phyloP scores from a whole-genome alignment of 2,329 filamentous ascomycete species.

The Fusarium sp. region DNA sequence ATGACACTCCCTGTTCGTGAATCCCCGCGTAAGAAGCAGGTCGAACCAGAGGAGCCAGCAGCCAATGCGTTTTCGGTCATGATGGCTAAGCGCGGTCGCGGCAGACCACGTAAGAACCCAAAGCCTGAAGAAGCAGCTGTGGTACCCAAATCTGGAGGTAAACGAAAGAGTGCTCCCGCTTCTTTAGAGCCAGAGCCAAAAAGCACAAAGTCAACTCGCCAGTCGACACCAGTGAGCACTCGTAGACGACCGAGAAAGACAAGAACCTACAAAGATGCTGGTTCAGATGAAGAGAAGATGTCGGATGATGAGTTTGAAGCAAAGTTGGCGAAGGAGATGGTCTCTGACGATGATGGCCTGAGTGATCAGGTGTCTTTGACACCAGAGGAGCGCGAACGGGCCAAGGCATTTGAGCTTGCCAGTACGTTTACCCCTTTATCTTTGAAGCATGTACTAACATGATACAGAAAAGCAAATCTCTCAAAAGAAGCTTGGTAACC shows the following conservation, averaged over 20 bases:
- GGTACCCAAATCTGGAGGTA: conserved; percentile 40
- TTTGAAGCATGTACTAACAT: conserved; percentile 37
- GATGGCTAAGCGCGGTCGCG: conserved; percentile 57
- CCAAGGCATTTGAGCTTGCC: conserved; percentile 77
- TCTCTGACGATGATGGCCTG: conserved; percentile 52
- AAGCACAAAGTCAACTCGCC: conserved; percentile 77
- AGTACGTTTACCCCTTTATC: conserved; percentile 62
- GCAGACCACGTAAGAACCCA: conserved; percentile 37
- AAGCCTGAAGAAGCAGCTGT: conserved; percentile 35
- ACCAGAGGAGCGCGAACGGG: conserved; percentile 70
- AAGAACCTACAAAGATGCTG: conserved; percentile 61
- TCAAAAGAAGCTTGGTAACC: conserved; percentile 91
- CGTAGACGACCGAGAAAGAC: conserved; percentile 62
- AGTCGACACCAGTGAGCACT: conserved; percentile 74
- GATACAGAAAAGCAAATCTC: conserved; percentile 79
- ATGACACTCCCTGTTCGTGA: conserved; percentile 49
- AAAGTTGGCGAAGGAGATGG: conserved; percentile 73
- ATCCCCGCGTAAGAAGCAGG: conserved; percentile 48
- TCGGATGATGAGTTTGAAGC: conserved; percentile 88
- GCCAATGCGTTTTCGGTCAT: conserved; percentile 64
- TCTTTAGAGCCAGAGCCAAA: conserved; percentile 62
- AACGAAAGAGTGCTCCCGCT: conserved; percentile 47
- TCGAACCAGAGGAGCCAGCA: conserved; percentile 25
- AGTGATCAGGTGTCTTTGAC: conserved; percentile 46
- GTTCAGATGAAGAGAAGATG: conserved; percentile 70